Conservation (phyloP, 1,139 yeast genomes). For the Debaryomyces singareniensis region DNA sequence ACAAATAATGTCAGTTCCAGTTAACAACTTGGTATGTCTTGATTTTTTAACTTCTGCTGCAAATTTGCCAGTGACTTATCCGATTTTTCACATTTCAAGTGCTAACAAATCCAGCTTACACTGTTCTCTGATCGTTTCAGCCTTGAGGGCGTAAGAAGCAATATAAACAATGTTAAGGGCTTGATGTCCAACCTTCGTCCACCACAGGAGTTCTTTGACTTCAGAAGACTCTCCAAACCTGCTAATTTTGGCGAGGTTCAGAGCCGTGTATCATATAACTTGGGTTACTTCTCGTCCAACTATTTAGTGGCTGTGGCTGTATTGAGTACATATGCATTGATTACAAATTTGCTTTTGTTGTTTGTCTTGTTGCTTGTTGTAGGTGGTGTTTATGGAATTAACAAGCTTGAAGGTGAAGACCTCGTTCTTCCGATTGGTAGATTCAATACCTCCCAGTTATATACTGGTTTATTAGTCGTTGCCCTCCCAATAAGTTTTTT, state of each 20-base stretch:
- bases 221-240: constrained; percentile 86
- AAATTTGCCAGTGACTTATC: too few species aligned
- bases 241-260: constrained; percentile 85
- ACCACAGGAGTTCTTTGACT: constrained; percentile 89
- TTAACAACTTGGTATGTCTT: too few species aligned
- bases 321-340: constrained; percentile 50
- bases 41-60: too few species aligned
- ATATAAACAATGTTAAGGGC: constrained; percentile 41
- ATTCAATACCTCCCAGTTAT: constrained; percentile 75
- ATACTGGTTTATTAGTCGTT: constrained; percentile 74
- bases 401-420: constrained; percentile 74
- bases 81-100: too few species aligned
- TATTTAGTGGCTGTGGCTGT: constrained; percentile 71
- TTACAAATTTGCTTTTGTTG: constrained; percentile 77
- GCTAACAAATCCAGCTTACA: constrained; percentile 24
- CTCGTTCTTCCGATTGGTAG: constrained; percentile 63
- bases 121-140: constrained; percentile 45
- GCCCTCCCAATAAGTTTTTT: constrained; percentile 85
- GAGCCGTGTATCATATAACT: constrained; percentile 77
- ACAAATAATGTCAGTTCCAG: too few species aligned
- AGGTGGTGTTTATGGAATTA: constrained; percentile 75
- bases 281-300: constrained; percentile 84
- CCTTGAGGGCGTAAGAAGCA: constrained; percentile 43
- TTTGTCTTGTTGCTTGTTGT: constrained; percentile 68
- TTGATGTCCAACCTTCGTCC: constrained; percentile 74